Conservation (phyloP, 1,139 yeast species). For the Casaregolazyma suthepensis region DNA sequence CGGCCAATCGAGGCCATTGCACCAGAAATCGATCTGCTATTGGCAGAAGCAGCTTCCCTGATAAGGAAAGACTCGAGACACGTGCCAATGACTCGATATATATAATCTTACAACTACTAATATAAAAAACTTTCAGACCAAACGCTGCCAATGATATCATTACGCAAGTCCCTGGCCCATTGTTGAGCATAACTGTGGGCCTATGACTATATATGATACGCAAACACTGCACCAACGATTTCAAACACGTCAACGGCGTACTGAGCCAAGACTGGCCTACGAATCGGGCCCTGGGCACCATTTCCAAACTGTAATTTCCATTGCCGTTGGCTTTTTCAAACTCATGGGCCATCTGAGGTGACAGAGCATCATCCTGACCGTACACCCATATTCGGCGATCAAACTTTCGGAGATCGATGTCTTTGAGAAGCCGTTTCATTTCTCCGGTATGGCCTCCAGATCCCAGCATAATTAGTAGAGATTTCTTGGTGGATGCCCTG, state of each 20-base stretch:
- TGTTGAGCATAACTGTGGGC: slow-evolving; percentile 48
- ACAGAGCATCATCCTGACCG: slow-evolving; percentile 52
- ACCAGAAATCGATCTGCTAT: slow-evolving; percentile 73
- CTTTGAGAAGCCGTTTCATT: slow-evolving; percentile 62
- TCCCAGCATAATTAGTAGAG: slow-evolving; percentile 26
- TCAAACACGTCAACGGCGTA: slow-evolving; percentile 48
- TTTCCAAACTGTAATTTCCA: slow-evolving; percentile 24
- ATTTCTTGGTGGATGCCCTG: neutral
- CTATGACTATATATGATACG: slow-evolving; percentile 26
- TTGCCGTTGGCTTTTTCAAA: slow-evolving; percentile 32
- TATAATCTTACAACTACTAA: slow-evolving; percentile 52
- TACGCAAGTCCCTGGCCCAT: slow-evolving; percentile 94
- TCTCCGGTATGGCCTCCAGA: slow-evolving; percentile 94
- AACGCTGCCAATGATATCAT: slow-evolving; percentile 63
- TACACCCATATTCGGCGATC: slow-evolving; percentile 30
- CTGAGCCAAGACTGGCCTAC: slow-evolving; percentile 59
- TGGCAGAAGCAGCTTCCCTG: slow-evolving; percentile 66
- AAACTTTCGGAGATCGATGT: slow-evolving; percentile 32
- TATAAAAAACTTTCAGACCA: slow-evolving; percentile 47
- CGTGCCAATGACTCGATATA: slow-evolving; percentile 89
- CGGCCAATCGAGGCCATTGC: slow-evolving; percentile 74
- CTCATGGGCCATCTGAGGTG: slow-evolving; percentile 44
- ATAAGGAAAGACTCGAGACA: slow-evolving; percentile 65
- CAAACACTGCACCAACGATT: slow-evolving; percentile 25
- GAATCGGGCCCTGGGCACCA: slow-evolving; percentile 66